Evolutionary conservation across 1,139 yeast species (phyloP).

Genomic region (Sugiyamaella paludigena): DNA sequence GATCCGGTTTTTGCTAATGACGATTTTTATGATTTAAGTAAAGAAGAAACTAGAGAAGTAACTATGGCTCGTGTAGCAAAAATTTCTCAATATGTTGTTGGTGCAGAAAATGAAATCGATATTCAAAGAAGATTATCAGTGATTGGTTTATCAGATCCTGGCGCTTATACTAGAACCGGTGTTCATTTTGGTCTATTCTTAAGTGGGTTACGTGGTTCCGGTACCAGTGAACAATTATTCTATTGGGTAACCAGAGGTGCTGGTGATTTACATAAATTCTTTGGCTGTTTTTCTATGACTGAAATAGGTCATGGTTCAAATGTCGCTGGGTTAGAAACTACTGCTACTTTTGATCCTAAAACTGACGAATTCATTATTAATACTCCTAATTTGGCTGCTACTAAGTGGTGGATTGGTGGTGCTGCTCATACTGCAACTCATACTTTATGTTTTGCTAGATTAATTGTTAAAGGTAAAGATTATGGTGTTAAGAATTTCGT

Average conservation of each 20-base stretch:
- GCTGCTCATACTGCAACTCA: slow-evolving; percentile 94
- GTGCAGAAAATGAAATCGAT: slow-evolving; percentile 44
- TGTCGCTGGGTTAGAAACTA: slow-evolving; percentile 90
- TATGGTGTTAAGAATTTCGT: slow-evolving; percentile 89
- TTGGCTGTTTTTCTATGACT: slow-evolving; percentile 94
- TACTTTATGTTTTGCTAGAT: slow-evolving; percentile 74
- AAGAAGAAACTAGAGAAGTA: slow-evolving; percentile 49
- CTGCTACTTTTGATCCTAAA: slow-evolving; percentile 70
- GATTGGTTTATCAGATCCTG: slow-evolving; percentile 52
- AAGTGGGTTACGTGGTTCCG: slow-evolving; percentile 69
- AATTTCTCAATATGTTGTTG: slow-evolving; percentile 48
- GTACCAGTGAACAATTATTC: slow-evolving; percentile 55
- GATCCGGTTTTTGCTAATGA: slow-evolving; percentile 55
- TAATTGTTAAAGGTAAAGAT: slow-evolving; percentile 77
- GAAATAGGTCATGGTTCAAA: slow-evolving; percentile 93
- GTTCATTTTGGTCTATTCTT: slow-evolving; percentile 72
- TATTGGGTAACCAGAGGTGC: slow-evolving; percentile 83
- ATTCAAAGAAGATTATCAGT: slow-evolving; percentile 41
- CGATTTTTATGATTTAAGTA: slow-evolving; percentile 53
- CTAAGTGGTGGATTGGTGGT: slow-evolving; percentile 99
- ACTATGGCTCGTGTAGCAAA: slow-evolving; percentile 52
- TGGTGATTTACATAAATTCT: slow-evolving; percentile 57
- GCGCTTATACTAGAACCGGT: slow-evolving; percentile 63
- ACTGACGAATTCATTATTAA: slow-evolving; percentile 69
- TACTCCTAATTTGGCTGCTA: slow-evolving; percentile 83